Evolutionary conservation across 225 moss, liverwort and hornwort species (phyloP).

Genomic region (Sphagnum contortum): DNA sequence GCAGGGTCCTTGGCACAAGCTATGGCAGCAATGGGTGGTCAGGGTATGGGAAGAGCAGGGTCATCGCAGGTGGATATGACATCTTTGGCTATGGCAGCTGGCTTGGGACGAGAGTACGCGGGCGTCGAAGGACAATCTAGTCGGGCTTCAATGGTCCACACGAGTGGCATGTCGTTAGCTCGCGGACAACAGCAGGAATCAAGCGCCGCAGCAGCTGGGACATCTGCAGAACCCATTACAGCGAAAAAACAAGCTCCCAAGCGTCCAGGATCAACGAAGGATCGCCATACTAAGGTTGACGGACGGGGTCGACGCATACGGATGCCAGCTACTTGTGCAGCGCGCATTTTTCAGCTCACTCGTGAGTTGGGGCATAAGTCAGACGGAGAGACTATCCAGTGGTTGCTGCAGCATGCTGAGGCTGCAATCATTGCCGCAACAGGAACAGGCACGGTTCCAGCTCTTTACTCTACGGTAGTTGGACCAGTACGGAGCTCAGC

Average conservation of each 20-base stretch:
- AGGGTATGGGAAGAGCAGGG: slow-evolving; percentile 59
- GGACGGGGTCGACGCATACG: slow-evolving; percentile 96
- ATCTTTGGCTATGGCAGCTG: slow-evolving; percentile 58
- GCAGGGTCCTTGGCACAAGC: slow-evolving; percentile 76
- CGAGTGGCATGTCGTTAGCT: slow-evolving; percentile 43
- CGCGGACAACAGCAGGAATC: slow-evolving; percentile 8
- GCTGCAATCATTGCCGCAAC: slow-evolving; percentile 85
- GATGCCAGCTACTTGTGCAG: slow-evolving; percentile 97
- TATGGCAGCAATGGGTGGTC: slow-evolving; percentile 99
- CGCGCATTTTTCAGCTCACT: slow-evolving; percentile 98
- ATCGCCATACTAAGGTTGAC: slow-evolving; percentile 96
- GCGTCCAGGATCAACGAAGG: slow-evolving; percentile 83
- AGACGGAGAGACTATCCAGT: slow-evolving; percentile 96
- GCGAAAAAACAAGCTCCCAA: slow-evolving; percentile 86
- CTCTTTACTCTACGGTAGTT: slow-evolving; percentile 51
- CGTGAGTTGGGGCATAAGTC: slow-evolving; percentile 95
- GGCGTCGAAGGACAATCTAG: slow-evolving; percentile 49
- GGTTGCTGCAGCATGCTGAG: slow-evolving; percentile 97
- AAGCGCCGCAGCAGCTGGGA: slow-evolving; percentile 17
- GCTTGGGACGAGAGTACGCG: slow-evolving; percentile 89
- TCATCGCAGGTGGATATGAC: slow-evolving; percentile 66
- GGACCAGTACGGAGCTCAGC: slow-evolving; percentile 73
- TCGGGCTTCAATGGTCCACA: slow-evolving; percentile 29
- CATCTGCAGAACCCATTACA: slow-evolving; percentile 41
- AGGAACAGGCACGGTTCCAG: slow-evolving; percentile 90